phyloP scores from a whole-genome alignment of 257 asterid species.

The Nicotiana sylvestris region DNA sequence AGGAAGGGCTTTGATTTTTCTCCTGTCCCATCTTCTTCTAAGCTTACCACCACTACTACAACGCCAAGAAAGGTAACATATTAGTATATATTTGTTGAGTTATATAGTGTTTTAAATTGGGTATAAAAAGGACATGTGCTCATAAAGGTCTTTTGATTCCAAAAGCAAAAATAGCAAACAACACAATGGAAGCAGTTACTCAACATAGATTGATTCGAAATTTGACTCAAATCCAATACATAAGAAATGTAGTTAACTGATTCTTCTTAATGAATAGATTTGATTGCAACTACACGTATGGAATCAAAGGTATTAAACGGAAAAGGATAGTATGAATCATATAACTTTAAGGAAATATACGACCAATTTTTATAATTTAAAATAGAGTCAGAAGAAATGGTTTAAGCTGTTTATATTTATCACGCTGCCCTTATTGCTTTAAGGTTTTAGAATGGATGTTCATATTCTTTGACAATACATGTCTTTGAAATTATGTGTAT shows the following conservation, averaged over 20 bases:
- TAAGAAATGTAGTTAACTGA: no score
- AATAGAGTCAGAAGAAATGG: background rate
- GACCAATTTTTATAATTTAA: background rate
- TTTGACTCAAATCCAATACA: background rate
- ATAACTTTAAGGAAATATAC: no score
- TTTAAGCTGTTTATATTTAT: background rate
- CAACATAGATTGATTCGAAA: background rate
- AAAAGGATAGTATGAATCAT: background rate
- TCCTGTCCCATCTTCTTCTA: constrained; percentile 28
- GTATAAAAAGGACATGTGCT: background rate
- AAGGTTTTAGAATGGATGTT: background rate
- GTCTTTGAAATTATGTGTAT: background rate
- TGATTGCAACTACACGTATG: background rate
- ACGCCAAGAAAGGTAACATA: constrained; percentile 47
- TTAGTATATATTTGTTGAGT: no score
- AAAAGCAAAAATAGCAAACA: background rate
- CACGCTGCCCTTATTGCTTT: background rate
- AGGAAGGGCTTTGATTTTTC: constrained; percentile 36
- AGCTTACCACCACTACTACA: constrained; percentile 29
- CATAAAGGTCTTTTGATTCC: background rate
- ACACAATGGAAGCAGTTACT: no score
- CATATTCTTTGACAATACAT: no score
- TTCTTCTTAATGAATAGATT: background rate
- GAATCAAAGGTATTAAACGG: background rate
- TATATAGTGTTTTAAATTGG: background rate